phyloP scores from a whole-genome alignment of 2,329 filamentous ascomycete species.

The Penicillium capsulatum region DNA sequence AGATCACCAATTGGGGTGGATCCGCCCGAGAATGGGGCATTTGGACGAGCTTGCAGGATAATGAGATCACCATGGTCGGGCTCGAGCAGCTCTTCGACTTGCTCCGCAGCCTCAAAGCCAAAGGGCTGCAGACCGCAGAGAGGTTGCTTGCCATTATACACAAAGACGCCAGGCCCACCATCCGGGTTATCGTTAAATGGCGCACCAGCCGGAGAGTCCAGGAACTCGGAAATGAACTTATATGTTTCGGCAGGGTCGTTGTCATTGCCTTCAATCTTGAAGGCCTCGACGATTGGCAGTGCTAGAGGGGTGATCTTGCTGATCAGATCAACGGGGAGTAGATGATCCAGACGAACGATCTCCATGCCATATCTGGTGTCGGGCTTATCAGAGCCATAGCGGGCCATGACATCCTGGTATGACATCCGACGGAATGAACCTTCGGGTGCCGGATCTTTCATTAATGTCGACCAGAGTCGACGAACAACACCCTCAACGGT shows the following conservation, averaged over 20 bases:
- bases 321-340: conserved; percentile 61
- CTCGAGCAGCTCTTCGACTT: conserved; percentile 50
- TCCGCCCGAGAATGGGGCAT: conserved; percentile 63
- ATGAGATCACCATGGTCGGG: conserved; percentile 72
- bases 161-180: conserved; percentile 74
- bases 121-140: conserved; percentile 72
- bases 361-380: conserved; percentile 71
- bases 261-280: conserved; percentile 55
- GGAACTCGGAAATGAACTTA: conserved; percentile 64
- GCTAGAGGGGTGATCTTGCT: conserved; percentile 68
- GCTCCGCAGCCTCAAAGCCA: conserved; percentile 65
- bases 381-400: conserved; percentile 87
- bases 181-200: conserved; percentile 64
- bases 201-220: conserved; percentile 59
- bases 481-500: conserved; percentile 51
- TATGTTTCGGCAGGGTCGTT: conserved; percentile 52
- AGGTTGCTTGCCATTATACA: conserved; percentile 69
- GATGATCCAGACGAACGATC: conserved; percentile 62
- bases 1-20: conserved; percentile 70
- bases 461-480: conserved; percentile 52
- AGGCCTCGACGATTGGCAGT: conserved; percentile 68
- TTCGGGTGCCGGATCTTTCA: conserved; percentile 42
- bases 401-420: conserved; percentile 73
- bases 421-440: conserved; percentile 56
- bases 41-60: conserved; percentile 71